Base-by-base conservation (phyloP, 495 filamentous ascomycete species). In the Beverwykella pulmonaria region DNA sequence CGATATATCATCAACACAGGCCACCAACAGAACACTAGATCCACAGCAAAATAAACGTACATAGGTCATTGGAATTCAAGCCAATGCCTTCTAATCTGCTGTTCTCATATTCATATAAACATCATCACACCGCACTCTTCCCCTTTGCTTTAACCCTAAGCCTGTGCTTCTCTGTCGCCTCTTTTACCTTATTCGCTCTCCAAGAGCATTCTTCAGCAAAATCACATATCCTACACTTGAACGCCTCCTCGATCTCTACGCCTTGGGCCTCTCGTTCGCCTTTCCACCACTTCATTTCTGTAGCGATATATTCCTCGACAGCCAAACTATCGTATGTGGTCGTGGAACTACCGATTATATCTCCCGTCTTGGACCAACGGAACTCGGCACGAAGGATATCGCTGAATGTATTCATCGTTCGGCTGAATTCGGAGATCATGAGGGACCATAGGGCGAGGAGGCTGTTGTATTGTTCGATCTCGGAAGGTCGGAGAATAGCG, bases 201-300 rank as follows among this genome's bases (percentile, higher is more conserved):
- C 86, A 89, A 27, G 73, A 74, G 61, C 86, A 89, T 9, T 82
- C 83, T 20, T 87, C 86, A 23, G 76, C 79, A 67, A 89, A 89
- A 54, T 87, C 84, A 58, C 86, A 89, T 25, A 80, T 76, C 14
- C 83, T 79, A 74, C 94, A 98, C 77, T 98, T 98, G 82, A 88
- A 96, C 0, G 91, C 90, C 63, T 98, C 95, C 75, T 92, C 87
- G 14, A 95, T 81, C n/a, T 82, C 78, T 8, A 98, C 95, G 10
- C 94, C 94, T n/a, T 83, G 79, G 0, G 92, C 85, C 60, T 82
- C 78, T 19, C 93, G 76, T 73, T 92, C 82, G 3, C 95, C 94
- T 46, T 82, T 85, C 94, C 94, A 98, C 92, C 91, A 98, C 26
- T 79, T 73, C 83, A 98, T 83, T 72, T 89, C 87, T 23, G 87